A percentile compares a stretch with the other conserved stretches of the same genome.
phyloP scores from a whole-genome alignment of 257 asterid species.

The Apocynum venetum region DNA sequence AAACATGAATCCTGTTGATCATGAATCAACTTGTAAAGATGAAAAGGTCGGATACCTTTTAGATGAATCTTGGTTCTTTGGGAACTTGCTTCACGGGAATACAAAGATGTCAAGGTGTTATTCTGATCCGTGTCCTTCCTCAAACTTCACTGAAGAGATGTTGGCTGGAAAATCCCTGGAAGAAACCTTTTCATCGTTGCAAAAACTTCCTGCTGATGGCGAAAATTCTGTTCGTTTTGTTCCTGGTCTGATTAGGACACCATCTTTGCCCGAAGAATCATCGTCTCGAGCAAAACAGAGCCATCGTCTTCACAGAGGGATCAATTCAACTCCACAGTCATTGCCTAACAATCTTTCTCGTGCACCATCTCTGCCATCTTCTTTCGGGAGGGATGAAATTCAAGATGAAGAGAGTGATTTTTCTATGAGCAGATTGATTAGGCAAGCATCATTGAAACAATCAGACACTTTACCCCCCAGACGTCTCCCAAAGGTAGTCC shows the following conservation, averaged over 20 bases:
- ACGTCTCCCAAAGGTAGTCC: constrained; percentile 33
- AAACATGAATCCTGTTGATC: constrained; percentile 19
- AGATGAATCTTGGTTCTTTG: constrained; percentile 74
- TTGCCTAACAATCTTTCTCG: constrained; percentile 26
- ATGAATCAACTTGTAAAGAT: constrained; percentile 4
- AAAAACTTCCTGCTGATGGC: constrained; percentile 15
- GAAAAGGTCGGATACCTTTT: constrained; percentile 37
- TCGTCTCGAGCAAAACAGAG: neutral
- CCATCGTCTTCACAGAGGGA: constrained; percentile 6
- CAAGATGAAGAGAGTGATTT: constrained; percentile 45
- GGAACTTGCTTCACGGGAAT: constrained; percentile 48
- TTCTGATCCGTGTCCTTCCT: constrained; percentile 59
- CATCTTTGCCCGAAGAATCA: constrained; percentile 37
- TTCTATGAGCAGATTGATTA: constrained; percentile 50
- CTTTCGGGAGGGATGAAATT: constrained; percentile 15
- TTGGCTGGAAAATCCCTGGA: constrained; percentile 43
- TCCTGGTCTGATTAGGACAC: constrained; percentile 21
- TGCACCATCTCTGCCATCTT: constrained; percentile 45
- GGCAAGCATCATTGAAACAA: constrained; percentile 55
- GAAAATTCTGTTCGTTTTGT: neutral
- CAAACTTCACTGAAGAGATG: constrained; percentile 13
- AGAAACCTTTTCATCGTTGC: constrained; percentile 47
- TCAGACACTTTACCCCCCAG: constrained; percentile 35
- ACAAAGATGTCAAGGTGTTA: constrained; percentile 47
- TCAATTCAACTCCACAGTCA: constrained; percentile 20